These are phyloP conservation scores for Castanea crenata DNA, from an alignment of 306 rosid genomes.

Conservation along the genomic window DNA sequence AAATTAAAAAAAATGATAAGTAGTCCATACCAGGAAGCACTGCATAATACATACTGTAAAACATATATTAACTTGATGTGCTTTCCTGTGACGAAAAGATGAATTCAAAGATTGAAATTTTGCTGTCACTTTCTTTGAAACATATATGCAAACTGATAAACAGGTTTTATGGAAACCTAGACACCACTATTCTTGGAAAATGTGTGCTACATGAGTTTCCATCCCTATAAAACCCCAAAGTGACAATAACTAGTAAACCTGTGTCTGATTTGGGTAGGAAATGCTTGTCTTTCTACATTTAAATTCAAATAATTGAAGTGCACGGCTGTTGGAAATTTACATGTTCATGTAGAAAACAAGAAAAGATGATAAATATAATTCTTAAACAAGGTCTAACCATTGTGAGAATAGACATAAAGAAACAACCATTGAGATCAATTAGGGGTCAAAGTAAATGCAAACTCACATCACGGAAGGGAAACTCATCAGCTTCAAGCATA, in stretches of 20 bases:
- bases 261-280: neutral
- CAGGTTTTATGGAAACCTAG: too few relatives aligned
- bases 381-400: neutral
- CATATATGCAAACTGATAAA: neutral
- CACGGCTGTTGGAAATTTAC: neutral
- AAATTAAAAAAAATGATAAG: slow-evolving; percentile 2
- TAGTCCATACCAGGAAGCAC: neutral
- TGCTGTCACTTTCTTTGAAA: neutral
- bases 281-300: neutral
- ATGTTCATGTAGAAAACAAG: neutral
- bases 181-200: neutral
- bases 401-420: neutral
- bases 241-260: neutral
- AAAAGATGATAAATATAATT: neutral
- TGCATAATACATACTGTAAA: neutral
- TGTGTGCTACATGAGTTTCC: neutral
- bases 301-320: neutral
- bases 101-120: neutral
- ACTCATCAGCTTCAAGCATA: slow-evolving; percentile 69
- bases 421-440: neutral
- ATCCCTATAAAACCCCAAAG: neutral
- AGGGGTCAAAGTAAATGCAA: slow-evolving; percentile 1
- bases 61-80: neutral
- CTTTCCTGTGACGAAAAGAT: neutral
- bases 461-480: slow-evolving; percentile 64